Base-by-base conservation (phyloP, 441 rosid genomes). In the Croton setiger region DNA sequence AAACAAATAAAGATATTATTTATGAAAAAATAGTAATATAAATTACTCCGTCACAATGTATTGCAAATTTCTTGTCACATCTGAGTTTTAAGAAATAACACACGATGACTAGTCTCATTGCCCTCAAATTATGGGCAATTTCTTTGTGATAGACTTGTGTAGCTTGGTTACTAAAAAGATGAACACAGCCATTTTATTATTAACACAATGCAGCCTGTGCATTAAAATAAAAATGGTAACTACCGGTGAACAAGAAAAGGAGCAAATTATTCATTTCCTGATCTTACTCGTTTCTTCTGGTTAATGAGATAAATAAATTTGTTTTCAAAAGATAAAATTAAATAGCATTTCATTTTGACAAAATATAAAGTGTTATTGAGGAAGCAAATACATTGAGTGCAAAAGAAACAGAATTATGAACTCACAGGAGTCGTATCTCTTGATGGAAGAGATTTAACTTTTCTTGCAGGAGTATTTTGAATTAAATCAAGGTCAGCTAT, bases 401-500 rank as follows among this genome's bases (percentile, higher is more conserved):
- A 60, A 69, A 27, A 67, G 72, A 67, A 20, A 57, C 45, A 43
- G n/a, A 70, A 72, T 39, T 56, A 76, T 71, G 66, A 55, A 83
- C 97, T 89, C 76, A 93, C 98, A 18, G 82, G 87, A 75, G 88
- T 77, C 52, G 27, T 66, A 33, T 73, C 83, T 76, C 69, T 71
- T 58, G 80, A 69, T n/a, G 90, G 94, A 70, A 82, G 76, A 59
- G 84, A 83, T 72, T 87, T 90, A 72, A 80, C 74, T 81, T 83
- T 88, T 79, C 83, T 73, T 6, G 89, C 86, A 33, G 97, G 93
- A 76, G 97, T 89, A 77, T 76, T 80, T 70, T 80, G 92, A 71
- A 93, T 76, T 41, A 81, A 76, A 78, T 93, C 96, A 53, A 93
- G 95, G 79, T 93, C 92, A 73, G 90, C 86, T 64, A 83, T 73